Evolutionary conservation across 179 eudicot genomes (phyloP).

Genomic region (Beta macrorhiza): DNA sequence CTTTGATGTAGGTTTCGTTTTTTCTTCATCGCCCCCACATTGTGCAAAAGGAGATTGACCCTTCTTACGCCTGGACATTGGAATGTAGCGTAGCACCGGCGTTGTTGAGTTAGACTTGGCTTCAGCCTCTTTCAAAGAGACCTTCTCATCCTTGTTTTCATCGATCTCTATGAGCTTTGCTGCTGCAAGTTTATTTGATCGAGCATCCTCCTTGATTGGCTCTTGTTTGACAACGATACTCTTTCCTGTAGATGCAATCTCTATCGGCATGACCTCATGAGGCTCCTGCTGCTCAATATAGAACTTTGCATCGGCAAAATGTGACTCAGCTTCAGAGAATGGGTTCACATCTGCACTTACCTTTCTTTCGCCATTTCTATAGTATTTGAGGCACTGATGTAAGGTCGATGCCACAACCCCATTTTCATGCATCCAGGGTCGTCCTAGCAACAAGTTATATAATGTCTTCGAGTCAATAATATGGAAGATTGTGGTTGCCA

Average conservation of each 20-base stretch:
- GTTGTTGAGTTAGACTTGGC: too few relatives aligned
- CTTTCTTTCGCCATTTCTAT: not conserved
- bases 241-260: not conserved
- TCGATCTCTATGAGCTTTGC: too few relatives aligned
- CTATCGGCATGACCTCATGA: not conserved
- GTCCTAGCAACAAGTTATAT: not conserved
- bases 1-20: too few relatives aligned
- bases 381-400: slow-evolving; percentile 6
- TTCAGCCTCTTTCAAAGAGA: too few relatives aligned
- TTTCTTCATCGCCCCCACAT: too few relatives aligned
- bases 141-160: too few relatives aligned
- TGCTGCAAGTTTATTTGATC: too few relatives aligned
- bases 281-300: not conserved
- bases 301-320: not conserved
- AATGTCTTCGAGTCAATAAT: slow-evolving; percentile 8
- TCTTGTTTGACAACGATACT: too few relatives aligned
- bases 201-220: not conserved
- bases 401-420: slow-evolving; percentile 1
- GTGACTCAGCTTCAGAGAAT: not conserved
- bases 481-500: not conserved
- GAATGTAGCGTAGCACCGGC: too few relatives aligned
- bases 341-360: slow-evolving; percentile 10
- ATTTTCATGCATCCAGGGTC: slow-evolving; percentile 18
- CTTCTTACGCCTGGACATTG: too few relatives aligned
- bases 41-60: too few relatives aligned